phyloP scores from a whole-genome alignment of 2,329 filamentous ascomycete species.

The Falciphora oryzae region DNA sequence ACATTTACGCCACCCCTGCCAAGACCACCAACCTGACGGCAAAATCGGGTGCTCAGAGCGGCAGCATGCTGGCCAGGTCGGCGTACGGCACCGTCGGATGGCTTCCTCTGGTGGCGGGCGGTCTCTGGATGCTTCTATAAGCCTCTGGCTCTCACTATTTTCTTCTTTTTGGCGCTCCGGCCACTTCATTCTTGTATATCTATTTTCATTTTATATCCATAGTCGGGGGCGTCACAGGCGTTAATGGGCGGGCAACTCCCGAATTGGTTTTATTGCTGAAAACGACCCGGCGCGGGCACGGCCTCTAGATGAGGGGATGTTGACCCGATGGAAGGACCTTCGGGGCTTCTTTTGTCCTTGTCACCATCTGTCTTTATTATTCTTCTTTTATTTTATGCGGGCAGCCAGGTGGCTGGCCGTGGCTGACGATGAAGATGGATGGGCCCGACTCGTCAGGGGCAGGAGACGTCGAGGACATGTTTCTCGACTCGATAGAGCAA shows the following conservation, averaged over 20 bases:
- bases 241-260: conserved; percentile 4
- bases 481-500: neutral
- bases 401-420: neutral
- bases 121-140: conserved; percentile 32
- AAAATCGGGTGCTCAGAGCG: conserved; percentile 24
- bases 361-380: neutral
- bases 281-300: neutral
- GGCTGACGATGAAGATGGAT: neutral
- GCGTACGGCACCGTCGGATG: conserved; percentile 31
- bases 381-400: neutral
- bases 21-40: conserved; percentile 23
- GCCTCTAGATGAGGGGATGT: too few species aligned
- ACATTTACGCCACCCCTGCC: conserved; percentile 59
- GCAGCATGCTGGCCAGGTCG: conserved; percentile 15
- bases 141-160: too few species aligned
- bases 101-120: conserved; percentile 33
- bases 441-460: too few species aligned
- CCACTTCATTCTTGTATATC: neutral
- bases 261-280: neutral
- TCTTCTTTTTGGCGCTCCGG: neutral
- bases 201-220: conserved; percentile 3
- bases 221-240: neutral
- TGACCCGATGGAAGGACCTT: too few species aligned
- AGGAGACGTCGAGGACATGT: too few species aligned
- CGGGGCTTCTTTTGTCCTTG: too few species aligned